These are phyloP conservation scores for Larix kaempferi DNA, from an alignment of 75 land plant species.

Conservation along the genomic window DNA sequence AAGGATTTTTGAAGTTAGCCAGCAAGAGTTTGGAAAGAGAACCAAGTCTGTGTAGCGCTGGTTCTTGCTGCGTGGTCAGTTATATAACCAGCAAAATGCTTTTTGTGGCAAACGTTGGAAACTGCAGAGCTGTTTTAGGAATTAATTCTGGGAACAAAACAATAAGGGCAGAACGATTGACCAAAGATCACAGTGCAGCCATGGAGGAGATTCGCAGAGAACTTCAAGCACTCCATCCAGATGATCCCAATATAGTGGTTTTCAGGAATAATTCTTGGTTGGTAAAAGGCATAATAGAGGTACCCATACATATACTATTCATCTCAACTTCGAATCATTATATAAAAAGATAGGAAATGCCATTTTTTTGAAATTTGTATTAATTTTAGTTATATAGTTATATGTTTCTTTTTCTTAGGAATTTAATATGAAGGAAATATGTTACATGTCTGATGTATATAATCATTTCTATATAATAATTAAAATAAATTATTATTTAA, in stretches of 20 bases:
- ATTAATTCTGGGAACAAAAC: slow-evolving; percentile 21
- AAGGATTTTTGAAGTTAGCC: slow-evolving; percentile 60
- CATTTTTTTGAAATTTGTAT: no score
- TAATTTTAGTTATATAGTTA: no score
- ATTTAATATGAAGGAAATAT: no score
- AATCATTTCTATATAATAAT: no score
- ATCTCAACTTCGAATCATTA: no score
- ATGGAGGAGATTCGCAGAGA: slow-evolving; percentile 73
- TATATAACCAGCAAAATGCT: slow-evolving; percentile 52
- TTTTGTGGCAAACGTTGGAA: slow-evolving; percentile 81
- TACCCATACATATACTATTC: background rate
- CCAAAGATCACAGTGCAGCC: slow-evolving; percentile 82
- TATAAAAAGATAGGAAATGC: no score
- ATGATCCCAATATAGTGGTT: slow-evolving; percentile 82
- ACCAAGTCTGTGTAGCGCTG: slow-evolving; percentile 72
- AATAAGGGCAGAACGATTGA: slow-evolving; percentile 64
- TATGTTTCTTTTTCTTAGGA: no score
- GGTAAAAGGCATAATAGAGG: slow-evolving; percentile 92
- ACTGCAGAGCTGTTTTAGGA: slow-evolving; percentile 81
- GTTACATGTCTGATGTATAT: no score
- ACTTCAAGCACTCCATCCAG: slow-evolving; percentile 68
- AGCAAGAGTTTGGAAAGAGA: slow-evolving; percentile 46
- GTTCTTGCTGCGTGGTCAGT: slow-evolving; percentile 81
- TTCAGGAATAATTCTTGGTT: slow-evolving; percentile 86
- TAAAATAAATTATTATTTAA: no score